Conservation (phyloP, 345 rosid species). For the Bruguiera sexangula region DNA sequence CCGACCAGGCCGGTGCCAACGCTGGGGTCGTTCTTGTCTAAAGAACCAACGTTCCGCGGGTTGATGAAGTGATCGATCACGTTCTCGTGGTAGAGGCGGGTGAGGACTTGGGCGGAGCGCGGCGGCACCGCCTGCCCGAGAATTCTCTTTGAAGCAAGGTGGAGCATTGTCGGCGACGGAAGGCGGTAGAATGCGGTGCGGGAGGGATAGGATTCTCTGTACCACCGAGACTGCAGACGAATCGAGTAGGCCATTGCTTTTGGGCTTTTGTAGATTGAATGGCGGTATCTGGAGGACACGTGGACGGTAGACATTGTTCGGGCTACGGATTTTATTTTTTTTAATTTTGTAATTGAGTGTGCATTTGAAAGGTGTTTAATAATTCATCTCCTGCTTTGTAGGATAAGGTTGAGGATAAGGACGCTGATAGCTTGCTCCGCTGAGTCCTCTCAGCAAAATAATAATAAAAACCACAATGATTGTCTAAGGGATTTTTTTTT, state of each 20-base stretch:
- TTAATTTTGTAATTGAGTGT: too few species aligned
- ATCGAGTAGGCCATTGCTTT: too few species aligned
- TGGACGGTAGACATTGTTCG: not conserved
- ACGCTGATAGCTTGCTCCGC: too few species aligned
- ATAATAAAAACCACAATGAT: too few species aligned
- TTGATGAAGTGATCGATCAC: slow-evolving; percentile 94
- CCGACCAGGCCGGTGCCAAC: slow-evolving; percentile 96
- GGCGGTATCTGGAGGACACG: not conserved
- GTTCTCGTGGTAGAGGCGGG: slow-evolving; percentile 78
- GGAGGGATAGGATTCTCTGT: not conserved
- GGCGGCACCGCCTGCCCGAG: slow-evolving; percentile 34
- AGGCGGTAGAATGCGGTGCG: not conserved
- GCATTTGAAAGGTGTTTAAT: too few species aligned
- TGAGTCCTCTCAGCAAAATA: too few species aligned
- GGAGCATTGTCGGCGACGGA: not conserved
- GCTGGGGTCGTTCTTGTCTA: slow-evolving; percentile 82
- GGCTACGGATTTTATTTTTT: too few species aligned
- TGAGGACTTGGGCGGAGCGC: slow-evolving; percentile 28
- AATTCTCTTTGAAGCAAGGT: slow-evolving; percentile 40
- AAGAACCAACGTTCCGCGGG: slow-evolving; percentile 92
- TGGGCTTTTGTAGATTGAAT: not conserved
- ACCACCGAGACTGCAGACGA: too few species aligned
- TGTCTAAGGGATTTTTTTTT: too few species aligned
- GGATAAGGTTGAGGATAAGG: too few species aligned
- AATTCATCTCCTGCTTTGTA: too few species aligned